Percentiles rank a stretch among this genome's conserved stretches.
Evolutionary conservation across 23 red algal genomes (phyloP).

Genomic region (Gracilaria gracilis): DNA sequence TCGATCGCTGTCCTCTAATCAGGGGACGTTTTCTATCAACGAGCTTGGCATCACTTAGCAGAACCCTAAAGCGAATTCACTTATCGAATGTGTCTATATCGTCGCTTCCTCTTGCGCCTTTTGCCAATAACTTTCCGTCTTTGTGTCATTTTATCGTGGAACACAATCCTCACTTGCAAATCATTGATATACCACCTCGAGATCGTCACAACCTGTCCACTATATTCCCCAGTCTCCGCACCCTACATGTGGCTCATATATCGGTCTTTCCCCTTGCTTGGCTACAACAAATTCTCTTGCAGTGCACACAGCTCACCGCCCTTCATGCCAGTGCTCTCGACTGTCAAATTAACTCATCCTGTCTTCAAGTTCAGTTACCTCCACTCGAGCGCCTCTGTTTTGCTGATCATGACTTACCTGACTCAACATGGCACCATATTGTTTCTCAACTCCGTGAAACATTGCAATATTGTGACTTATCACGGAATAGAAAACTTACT

Average conservation of each 20-base stretch:
- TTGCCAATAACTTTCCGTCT: neutral
- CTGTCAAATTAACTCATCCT: neutral
- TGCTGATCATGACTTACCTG: neutral
- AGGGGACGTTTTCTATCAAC: neutral
- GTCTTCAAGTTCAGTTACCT: neutral
- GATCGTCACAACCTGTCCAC: neutral
- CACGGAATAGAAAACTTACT: neutral
- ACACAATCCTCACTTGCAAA: neutral
- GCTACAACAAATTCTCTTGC: neutral
- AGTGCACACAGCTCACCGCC: neutral
- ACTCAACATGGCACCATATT: neutral
- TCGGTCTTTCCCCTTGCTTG: neutral
- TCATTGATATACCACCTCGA: neutral
- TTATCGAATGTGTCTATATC: neutral
- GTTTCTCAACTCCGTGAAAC: neutral
- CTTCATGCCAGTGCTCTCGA: neutral
- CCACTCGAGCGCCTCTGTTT: neutral
- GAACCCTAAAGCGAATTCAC: neutral
- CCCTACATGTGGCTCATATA: neutral
- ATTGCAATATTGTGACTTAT: slow-evolving; percentile 16
- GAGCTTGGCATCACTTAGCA: neutral
- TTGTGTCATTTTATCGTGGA: neutral
- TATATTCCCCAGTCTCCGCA: neutral
- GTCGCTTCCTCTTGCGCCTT: neutral
- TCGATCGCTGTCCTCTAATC: neutral